Evolutionary conservation across 495 filamentous ascomycete genomes (phyloP).

Genomic region (Pseudomonodictys pantanalensis): DNA sequence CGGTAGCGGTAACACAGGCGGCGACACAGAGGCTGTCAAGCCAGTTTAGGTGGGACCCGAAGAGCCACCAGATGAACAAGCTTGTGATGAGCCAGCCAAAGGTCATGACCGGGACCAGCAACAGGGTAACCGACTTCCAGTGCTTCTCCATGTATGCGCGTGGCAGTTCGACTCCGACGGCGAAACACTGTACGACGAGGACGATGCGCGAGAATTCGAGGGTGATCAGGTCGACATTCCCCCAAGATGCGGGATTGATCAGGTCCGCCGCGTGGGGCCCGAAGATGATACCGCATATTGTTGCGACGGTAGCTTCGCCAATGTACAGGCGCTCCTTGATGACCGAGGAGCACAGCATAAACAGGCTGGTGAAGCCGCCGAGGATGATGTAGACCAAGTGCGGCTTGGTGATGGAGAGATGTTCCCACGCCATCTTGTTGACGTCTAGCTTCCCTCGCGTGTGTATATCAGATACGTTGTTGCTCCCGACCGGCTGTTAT

Average conservation of each 20-base stretch:
- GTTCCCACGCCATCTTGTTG: conserved; percentile 80
- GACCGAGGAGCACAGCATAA: conserved; percentile 96
- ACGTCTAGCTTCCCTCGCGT: background rate
- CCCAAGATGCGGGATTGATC: conserved; percentile 83
- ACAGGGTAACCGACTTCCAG: conserved; percentile 86
- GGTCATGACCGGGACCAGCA: conserved; percentile 95
- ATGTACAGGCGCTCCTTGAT: conserved; percentile 99
- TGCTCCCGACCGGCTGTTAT: background rate
- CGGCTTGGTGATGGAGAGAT: conserved; percentile 86
- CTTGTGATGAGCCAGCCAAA: conserved; percentile 94
- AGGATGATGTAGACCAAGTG: conserved; percentile 98
- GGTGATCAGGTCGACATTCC: conserved; percentile 90
- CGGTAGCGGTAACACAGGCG: conserved; percentile 95
- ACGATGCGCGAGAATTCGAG: conserved; percentile 97
- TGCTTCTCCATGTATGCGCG: conserved; percentile 97
- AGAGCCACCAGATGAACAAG: conserved; percentile 96
- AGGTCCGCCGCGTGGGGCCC: conserved; percentile 91
- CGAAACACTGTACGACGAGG: conserved; percentile 98
- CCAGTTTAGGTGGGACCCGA: conserved; percentile 69
- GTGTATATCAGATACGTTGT: background rate
- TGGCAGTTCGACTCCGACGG: conserved; percentile 96
- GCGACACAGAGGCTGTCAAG: conserved; percentile 81
- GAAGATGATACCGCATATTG: conserved; percentile 94
- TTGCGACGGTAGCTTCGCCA: conserved; percentile 96
- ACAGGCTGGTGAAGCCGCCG: conserved; percentile 94